Evolutionary conservation across 2,329 filamentous ascomycete genomes (phyloP), one percentile per base, ranked within the genome.

Genomic region (Chrysoporthe puriensis): DNA sequence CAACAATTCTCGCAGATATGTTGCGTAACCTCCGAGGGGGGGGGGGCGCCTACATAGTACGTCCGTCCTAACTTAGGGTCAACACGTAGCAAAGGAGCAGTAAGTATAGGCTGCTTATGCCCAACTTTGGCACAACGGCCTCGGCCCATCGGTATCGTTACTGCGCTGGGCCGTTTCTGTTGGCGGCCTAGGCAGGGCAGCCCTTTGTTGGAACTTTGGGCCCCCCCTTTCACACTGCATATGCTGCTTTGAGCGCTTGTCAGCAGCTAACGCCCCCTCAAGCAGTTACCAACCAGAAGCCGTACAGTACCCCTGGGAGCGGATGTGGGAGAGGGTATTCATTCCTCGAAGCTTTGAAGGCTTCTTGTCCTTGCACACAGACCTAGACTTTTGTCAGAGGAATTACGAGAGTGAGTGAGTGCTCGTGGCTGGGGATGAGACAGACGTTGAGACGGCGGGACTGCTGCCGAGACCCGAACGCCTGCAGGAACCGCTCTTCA

Each of bases 221-320:
- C 16, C n/a, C 21, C 64, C 43, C 64, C 58, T 62, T 46, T 62
- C 48, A 62, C 40, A 48, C 64, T 62, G 64, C 64, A 62, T 66
- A 40, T 40, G 46, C 43, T 54, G 21, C 34, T 21, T 36, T 62
- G 66, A 56, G 60, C 60, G 57, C 54, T 65, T 58, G 63, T 50
- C 57, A 54, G 56, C 57, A 57, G 46, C 66, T 62, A 58, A 62
- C 8, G 48, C 61, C n/a, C 16, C 46, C 43, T 36, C 34, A 44
- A 56, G 18, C 18, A 54, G 26, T 54, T 21, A 54, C 50, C 50
- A 54, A 26, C 26, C 2, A 16, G 50, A 16, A 54, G 14, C 16
- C 32, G 50, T 54, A 50, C n/a, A 50, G 11, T 18, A 21, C 18
- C 46, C 46, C 46, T 52, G 48, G 13, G 1, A 32, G 50, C 26